These are phyloP conservation scores for Vinca minor DNA, from an alignment of 257 asterid genomes.

Conservation along the genomic window DNA sequence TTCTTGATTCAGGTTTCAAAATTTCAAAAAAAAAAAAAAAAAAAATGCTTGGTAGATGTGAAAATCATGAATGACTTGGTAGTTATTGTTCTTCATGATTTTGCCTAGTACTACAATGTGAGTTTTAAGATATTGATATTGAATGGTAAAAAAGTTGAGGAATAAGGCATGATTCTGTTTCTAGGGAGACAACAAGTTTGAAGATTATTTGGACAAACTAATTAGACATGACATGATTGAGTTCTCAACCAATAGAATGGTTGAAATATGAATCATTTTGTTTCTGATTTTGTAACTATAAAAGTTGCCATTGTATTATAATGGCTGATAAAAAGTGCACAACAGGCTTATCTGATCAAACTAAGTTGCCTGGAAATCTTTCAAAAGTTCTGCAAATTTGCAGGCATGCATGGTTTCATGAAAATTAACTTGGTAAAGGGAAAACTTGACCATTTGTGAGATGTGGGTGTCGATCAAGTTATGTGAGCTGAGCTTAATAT, in stretches of 20 bases:
- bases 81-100: background rate
- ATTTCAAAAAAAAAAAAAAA: no score
- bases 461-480: no score
- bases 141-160: background rate
- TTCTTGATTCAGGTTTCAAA: no score
- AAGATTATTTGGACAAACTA: background rate
- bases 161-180: background rate
- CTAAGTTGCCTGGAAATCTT: no score
- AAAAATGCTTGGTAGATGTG: no score
- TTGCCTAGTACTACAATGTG: no score
- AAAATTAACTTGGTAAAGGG: background rate
- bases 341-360: background rate
- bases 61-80: background rate
- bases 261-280: background rate
- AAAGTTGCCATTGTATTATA: background rate
- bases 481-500: no score
- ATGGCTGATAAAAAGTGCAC: constrained; percentile 2
- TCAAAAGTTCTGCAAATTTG: no score
- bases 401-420: constrained; percentile 8
- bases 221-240: background rate
- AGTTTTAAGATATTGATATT: no score
- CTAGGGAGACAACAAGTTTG: background rate
- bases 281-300: background rate
- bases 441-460: background rate
- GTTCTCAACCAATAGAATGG: background rate